phyloP scores from a whole-genome alignment of 345 rosid genomes.

The Melaleuca alternifolia region DNA sequence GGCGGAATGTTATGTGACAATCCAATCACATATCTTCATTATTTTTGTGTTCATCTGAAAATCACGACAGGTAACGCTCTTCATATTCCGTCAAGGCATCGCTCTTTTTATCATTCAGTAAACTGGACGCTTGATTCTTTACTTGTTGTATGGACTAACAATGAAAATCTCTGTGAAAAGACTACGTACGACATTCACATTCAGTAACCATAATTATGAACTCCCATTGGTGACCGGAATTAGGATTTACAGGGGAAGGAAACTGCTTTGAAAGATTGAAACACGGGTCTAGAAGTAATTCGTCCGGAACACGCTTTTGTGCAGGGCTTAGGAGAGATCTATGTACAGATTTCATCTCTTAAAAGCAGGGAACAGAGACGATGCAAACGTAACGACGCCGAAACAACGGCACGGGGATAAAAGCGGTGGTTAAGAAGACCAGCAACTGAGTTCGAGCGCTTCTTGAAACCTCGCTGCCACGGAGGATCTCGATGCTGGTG shows the following conservation, averaged over 20 bases:
- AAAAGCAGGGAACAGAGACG: background rate
- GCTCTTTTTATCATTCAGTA: background rate
- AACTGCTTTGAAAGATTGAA: background rate
- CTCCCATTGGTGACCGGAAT: too few relatives aligned
- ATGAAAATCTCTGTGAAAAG: too few relatives aligned
- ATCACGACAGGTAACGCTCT: background rate
- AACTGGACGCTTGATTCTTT: background rate
- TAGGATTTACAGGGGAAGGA: background rate
- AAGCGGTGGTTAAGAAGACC: background rate
- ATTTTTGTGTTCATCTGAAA: background rate
- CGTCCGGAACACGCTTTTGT: background rate
- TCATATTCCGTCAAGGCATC: background rate
- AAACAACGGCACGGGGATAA: background rate
- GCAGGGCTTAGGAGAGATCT: background rate
- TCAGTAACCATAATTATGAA: background rate
- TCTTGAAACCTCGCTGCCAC: background rate
- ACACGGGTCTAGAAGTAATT: background rate
- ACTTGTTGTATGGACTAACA: too few relatives aligned
- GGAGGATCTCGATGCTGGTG: background rate
- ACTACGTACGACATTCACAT: background rate
- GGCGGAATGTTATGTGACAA: background rate
- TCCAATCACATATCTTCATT: background rate
- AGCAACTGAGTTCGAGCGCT: slow-evolving; percentile 2
- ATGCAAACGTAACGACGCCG: background rate
- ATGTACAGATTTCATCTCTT: background rate